Evolutionary conservation across 768 basidiomycete genomes (phyloP), one percentile per base, ranked within the genome.

Genomic region (Hirschioporus abietinus): DNA sequence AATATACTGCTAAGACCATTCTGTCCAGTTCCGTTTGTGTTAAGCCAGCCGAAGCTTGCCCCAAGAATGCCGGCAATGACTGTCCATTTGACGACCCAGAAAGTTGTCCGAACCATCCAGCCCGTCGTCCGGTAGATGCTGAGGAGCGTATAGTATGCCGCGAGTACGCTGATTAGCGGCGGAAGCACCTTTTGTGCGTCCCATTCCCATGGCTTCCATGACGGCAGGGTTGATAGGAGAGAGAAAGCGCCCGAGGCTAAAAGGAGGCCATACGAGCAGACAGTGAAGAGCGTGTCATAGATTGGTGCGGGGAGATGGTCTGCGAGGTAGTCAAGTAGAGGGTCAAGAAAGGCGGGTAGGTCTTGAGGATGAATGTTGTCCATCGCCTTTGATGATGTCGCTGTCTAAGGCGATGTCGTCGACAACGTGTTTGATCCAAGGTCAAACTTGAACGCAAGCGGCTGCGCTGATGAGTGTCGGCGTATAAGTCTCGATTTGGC

Each of bases 51-150:
- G 18, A 77, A 73, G 8, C 79, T 81, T 7, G 83, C 87, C n/a
- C 83, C 81, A 8, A 88, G 71, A 1, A 80, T 75, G 15, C 80
- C 83, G 9, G 91, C 67, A 61, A 94, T 77, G 12, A 80, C 77
- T 25, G 88, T 89, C 92, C 92, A 94, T 76, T 94, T 94, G 71
- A 90, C 74, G 71, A 91, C 83, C 81, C 84, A 92, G 69, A 92
- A 75, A 27, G 77, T 79, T 35, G 84, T 85, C 67, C 89, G 84
- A 69, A 93, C 76, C 71, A 90, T 80, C 88, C 89, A 93, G 25
- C 82, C 83, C 15, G 91, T 88, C 5, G 92, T 93, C 67, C 90
- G 88, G 77, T 92, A 92, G 64, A 92, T 76, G 73, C 87, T 91
- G 58, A 88, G 68, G n/a, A 94, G 80, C 3, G 90, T 90, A 67